These are phyloP conservation scores for Eragrostis nindensis DNA, from an alignment of 176 grass and related monocot species.

Conservation along the genomic window DNA sequence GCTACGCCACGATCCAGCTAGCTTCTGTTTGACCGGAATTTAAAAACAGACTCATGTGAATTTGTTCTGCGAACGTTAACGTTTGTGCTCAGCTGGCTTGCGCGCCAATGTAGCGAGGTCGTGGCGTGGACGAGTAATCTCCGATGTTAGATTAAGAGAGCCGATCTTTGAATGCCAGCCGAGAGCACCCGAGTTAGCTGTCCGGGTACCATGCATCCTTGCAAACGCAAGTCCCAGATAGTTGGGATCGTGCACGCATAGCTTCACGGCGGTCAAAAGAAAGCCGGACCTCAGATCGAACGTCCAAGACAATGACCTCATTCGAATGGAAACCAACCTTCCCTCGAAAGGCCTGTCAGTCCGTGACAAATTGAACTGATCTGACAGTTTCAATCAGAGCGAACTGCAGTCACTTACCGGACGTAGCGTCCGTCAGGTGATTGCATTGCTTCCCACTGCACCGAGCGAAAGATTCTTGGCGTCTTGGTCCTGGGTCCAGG, in stretches of 20 bases:
- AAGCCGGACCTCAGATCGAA: background rate
- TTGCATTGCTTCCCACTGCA: background rate
- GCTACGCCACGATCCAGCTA: background rate
- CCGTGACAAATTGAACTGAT: background rate
- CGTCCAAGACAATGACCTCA: background rate
- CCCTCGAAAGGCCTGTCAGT: background rate
- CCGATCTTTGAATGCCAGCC: background rate
- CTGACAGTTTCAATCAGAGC: background rate
- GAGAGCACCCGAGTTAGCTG: background rate
- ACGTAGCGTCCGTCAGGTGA: background rate
- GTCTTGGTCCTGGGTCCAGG: conserved; percentile 9
- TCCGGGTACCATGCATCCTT: background rate
- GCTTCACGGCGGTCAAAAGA: background rate
- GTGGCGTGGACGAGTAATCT: conserved; percentile 15
- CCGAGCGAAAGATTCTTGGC: conserved; percentile 27
- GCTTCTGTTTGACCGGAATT: conserved; percentile 31
- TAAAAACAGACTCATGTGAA: background rate
- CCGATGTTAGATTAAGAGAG: background rate
- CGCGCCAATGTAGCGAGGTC: conserved; percentile 13
- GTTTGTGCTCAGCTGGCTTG: conserved; percentile 25
- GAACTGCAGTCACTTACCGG: background rate
- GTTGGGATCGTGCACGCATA: background rate
- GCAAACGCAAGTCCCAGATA: background rate
- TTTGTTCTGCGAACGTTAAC: conserved; percentile 45
- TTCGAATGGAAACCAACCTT: background rate